Evolutionary conservation across 345 rosid genomes (phyloP).

Genomic region (Atalantia buxifolia): DNA sequence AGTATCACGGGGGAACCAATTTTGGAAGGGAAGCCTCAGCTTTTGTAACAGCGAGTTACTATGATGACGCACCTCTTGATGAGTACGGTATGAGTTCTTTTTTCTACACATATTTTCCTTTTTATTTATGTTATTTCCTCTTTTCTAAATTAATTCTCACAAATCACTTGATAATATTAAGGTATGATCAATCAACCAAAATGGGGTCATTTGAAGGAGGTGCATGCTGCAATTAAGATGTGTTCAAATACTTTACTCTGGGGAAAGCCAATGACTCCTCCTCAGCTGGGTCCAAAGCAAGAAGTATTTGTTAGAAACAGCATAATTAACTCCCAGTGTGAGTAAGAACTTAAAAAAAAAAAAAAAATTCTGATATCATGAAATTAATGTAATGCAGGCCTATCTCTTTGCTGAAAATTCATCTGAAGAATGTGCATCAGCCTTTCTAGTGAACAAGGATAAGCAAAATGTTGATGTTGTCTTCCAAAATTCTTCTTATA

Average conservation of each 20-base stretch:
- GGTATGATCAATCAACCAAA: constrained; percentile 46
- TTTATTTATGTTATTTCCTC: not conserved
- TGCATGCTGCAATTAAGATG: constrained; percentile 39
- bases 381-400: constrained; percentile 25
- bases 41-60: constrained; percentile 8
- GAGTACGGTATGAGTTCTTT: constrained; percentile 3
- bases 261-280: constrained; percentile 13
- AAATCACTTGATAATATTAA: constrained; percentile 3
- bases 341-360: not conserved
- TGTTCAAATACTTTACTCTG: constrained; percentile 30
- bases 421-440: constrained; percentile 36
- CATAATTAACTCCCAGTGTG: not conserved
- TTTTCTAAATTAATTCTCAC: not conserved
- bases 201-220: constrained; percentile 49
- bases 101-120: not conserved
- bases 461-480: constrained; percentile 17
- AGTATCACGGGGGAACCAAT: constrained; percentile 16
- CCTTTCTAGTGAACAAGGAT: constrained; percentile 42
- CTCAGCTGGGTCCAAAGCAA: constrained; percentile 29
- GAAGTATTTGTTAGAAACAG: constrained; percentile 14
- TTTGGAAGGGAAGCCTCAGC: constrained; percentile 8
- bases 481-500: constrained; percentile 29
- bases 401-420: constrained; percentile 26
- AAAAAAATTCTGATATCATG: not conserved
- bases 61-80: constrained; percentile 9